Evolutionary conservation across 345 rosid genomes (phyloP), one percentile per base, ranked within the genome.

Genomic region (Eucalyptus cloeziana): DNA sequence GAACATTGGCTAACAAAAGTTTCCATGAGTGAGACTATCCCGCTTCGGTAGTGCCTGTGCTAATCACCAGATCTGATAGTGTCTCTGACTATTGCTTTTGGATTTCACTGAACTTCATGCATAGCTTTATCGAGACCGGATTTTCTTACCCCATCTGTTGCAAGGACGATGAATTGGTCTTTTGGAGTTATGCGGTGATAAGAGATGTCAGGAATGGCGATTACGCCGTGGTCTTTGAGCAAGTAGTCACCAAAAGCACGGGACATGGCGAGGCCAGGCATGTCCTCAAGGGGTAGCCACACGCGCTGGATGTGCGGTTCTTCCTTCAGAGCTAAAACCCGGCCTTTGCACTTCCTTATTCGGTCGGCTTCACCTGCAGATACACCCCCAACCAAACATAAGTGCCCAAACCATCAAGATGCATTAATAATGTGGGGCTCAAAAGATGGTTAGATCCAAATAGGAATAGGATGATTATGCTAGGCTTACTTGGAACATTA

Each of bases 221-320:
- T 96, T 13, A 96, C 89, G 83, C 99, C 99, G 14, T 95, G 93
- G 83, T 93, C 88, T 90, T 97, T 95, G 40, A 96, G 96, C 31
- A 94, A 64, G 88, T 93, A 96, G 88, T 97, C 98, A 3, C 99
- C 99, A 2, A 97, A 95, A 89, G 99, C 97, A 43, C 99, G 92
- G 31, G 99, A 95, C 99, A 97, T 97, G 87, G 99, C 99, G n/a
- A 96, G 88, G 25, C 99, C 99, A 5, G 99, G 99, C 11, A 87
- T 56, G 93, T 97, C 95, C 87, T 94, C 96, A 79, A 89, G 52
- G 3, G 99, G 99, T 49, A 96, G 92, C 99, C 99, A 97, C 67
- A 97, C 99, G 87, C 99, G 92, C 22, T 93, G 93, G 88, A 96
- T 93, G 86, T 96, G 97, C 33, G 97, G 96, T 58, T 96, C 99